Evolutionary conservation across 805 yeast species (phyloP).

Genomic region (Wickerhamiella sergipiensis): DNA sequence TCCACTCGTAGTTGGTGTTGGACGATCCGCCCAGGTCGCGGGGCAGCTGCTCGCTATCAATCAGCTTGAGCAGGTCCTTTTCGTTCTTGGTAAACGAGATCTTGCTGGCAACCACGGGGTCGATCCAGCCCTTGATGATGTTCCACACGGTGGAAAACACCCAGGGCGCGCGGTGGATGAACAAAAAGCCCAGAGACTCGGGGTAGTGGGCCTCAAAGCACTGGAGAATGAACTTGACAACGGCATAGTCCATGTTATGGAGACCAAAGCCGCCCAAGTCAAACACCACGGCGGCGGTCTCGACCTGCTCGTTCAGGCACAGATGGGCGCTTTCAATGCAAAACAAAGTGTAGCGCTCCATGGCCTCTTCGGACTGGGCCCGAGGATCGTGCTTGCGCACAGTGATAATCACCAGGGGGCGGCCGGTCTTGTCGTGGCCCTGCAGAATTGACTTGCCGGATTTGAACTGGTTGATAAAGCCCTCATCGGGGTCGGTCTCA

Average conservation of each 20-base stretch:
- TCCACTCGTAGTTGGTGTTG: slow-evolving; percentile 42
- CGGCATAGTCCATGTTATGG: slow-evolving; percentile 84
- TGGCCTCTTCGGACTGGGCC: slow-evolving; percentile 55
- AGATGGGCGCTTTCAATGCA: slow-evolving; percentile 75
- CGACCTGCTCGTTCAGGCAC: slow-evolving; percentile 58
- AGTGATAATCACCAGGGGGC: slow-evolving; percentile 73
- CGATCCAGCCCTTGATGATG: slow-evolving; percentile 83
- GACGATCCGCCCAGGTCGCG: slow-evolving; percentile 64
- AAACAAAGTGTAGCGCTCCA: slow-evolving; percentile 61
- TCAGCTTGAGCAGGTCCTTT: slow-evolving; percentile 52
- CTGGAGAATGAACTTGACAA: slow-evolving; percentile 78
- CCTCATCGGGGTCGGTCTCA: slow-evolving; percentile 31
- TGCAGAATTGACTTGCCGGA: slow-evolving; percentile 57
- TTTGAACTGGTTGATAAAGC: slow-evolving; percentile 37
- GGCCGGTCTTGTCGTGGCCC: slow-evolving; percentile 57
- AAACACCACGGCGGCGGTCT: slow-evolving; percentile 70
- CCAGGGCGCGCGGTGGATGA: slow-evolving; percentile 95
- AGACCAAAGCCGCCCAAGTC: slow-evolving; percentile 78
- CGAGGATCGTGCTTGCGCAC: slow-evolving; percentile 62
- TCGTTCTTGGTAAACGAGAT: slow-evolving; percentile 64
- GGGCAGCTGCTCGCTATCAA: slow-evolving; percentile 50
- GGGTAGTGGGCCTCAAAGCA: slow-evolving; percentile 96
- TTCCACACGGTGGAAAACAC: slow-evolving; percentile 91
- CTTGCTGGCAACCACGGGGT: slow-evolving; percentile 90
- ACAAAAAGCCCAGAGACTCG: slow-evolving; percentile 71